Evolutionary conservation across 2,329 filamentous ascomycete species (phyloP).

Genomic region (Chaetomium sp.): DNA sequence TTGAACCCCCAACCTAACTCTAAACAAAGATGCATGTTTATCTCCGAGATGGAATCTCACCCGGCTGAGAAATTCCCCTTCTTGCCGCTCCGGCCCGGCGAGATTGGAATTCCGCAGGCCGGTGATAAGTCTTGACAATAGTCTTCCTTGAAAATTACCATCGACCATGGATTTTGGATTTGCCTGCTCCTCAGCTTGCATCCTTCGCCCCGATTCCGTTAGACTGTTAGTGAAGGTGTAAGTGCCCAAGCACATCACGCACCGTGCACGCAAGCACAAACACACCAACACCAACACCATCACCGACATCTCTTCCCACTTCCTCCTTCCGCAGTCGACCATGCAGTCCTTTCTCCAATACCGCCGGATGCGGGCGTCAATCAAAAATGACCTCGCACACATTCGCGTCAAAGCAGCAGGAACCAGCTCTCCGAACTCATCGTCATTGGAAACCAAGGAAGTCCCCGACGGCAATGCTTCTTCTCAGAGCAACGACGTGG

Average conservation of each 20-base stretch:
- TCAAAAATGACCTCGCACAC: not conserved
- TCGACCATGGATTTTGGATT: not conserved
- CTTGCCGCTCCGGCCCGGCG: not conserved
- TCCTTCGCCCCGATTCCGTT: not conserved
- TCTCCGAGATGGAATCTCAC: not conserved
- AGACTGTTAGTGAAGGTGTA: not conserved
- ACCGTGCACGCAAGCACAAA: too few species aligned
- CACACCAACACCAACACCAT: too few species aligned
- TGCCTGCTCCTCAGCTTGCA: not conserved
- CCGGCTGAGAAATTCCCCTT: not conserved
- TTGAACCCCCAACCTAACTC: not conserved
- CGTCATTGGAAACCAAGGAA: not conserved
- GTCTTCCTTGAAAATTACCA: not conserved
- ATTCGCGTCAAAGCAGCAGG: not conserved
- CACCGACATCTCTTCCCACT: not conserved
- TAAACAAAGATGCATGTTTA: not conserved
- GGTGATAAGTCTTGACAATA: not conserved
- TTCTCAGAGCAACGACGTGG: not conserved
- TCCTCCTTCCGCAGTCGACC: not conserved
- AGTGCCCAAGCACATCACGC: too few species aligned
- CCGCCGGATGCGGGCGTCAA: not conserved
- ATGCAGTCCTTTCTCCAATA: not conserved
- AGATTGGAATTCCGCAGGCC: not conserved
- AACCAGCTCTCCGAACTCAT: not conserved
- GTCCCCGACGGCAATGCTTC: not conserved